Base-by-base conservation (phyloP, 495 filamentous ascomycete genomes). In the Penicillium taxi region DNA sequence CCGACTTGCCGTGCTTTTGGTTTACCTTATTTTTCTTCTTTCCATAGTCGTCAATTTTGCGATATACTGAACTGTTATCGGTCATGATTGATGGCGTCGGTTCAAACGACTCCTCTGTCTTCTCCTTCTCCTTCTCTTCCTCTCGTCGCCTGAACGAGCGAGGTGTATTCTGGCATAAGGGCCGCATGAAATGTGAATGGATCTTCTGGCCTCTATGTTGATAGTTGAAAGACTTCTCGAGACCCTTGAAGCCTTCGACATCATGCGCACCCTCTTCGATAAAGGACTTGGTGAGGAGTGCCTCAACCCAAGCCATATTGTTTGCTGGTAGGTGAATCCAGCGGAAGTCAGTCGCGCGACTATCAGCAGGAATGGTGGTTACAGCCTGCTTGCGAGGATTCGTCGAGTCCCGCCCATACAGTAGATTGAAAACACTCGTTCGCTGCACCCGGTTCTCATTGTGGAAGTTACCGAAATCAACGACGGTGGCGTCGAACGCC, bases 301-400 rank as follows among this genome's bases (percentile, higher is more conserved):
- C 70, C 53, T 83, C 74, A 2, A 80, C 70, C 72, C 69, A 73
- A 9, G 64, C 59, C 63, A 77, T 69, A 37, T 74, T 73, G 37
- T 77, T 80, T 0, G 78, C 77, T 5, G 80, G 80, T 0, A 84
- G 58, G 63, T 84, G 78, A 38, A 84, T 80, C 80, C 80, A 84
- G 16, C 80, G 61, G 42, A 81, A 84, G 22, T 74, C 62, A n/a
- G 71, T 69, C 5, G 66, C 67, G 24, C 68, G 64, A 32, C 64
- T 67, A 35, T 78, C 69, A 22, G 63, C 69, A 0, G 73, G 70
- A 1, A 77, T 39, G 1, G 78, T 73, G 5, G 63, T 69, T 11
- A 79, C 55, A 19, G 67, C 68, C 34, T 73, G 67, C 27, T 65
- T 70, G 5, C 58, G 49, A 15, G 56, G 53, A 41, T 77, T 74